These are phyloP conservation scores for Canna indica DNA, from an alignment of 176 grass and related monocot species.

Conservation along the genomic window DNA sequence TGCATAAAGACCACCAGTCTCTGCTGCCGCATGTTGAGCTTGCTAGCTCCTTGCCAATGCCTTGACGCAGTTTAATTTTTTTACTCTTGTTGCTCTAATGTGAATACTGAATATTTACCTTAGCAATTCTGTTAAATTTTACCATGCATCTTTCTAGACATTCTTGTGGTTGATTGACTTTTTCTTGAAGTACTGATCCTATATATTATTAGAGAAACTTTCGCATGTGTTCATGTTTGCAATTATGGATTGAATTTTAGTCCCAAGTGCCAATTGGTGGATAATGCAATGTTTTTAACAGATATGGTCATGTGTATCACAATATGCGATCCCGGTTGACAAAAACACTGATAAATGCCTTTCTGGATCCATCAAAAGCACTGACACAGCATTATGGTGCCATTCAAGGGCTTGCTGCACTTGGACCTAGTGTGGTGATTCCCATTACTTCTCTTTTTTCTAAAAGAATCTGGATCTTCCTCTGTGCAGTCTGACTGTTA, in stretches of 20 bases:
- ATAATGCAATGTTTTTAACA: conserved; percentile 15
- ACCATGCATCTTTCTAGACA: too few species aligned
- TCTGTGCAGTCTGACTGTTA: conserved; percentile 16
- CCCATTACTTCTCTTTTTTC: conserved; percentile 8
- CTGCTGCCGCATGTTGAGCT: too few species aligned
- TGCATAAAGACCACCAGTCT: too few species aligned
- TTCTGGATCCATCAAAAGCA: conserved; percentile 83
- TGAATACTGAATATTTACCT: too few species aligned
- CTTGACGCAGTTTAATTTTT: background rate
- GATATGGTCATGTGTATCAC: conserved; percentile 83
- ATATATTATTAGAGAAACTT: background rate
- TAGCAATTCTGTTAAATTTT: background rate
- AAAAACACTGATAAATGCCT: conserved; percentile 65
- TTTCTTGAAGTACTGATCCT: background rate
- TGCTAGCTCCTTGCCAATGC: too few species aligned
- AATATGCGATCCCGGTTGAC: conserved; percentile 70
- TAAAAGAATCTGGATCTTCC: conserved; percentile 13
- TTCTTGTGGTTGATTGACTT: background rate
- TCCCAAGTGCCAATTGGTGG: conserved; percentile 5
- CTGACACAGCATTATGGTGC: conserved; percentile 96
- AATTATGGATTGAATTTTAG: conserved; percentile 4
- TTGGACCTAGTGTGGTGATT: conserved; percentile 56
- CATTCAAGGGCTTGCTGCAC: conserved; percentile 79
- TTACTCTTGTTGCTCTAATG: conserved; percentile 1
- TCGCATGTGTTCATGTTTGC: background rate